These are phyloP conservation scores for Cadophora malorum DNA, from an alignment of 2,329 filamentous ascomycete genomes.

Conservation along the genomic window DNA sequence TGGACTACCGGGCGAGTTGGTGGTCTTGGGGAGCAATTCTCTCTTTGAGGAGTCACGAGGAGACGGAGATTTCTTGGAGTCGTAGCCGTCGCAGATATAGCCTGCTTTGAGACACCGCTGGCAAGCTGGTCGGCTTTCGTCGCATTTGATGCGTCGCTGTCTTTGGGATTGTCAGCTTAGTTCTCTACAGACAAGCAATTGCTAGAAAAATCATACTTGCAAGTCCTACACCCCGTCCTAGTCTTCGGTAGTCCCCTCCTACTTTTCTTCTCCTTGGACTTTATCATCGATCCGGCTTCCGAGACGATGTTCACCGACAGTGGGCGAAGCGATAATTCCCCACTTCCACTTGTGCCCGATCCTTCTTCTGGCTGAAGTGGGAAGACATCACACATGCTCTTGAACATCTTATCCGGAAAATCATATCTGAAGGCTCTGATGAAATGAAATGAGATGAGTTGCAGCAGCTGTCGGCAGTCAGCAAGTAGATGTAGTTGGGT, in stretches of 20 bases:
- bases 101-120: neutral
- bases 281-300: neutral
- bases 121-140: neutral
- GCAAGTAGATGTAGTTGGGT: slow-evolving; percentile 1
- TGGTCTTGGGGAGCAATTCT: neutral
- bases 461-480: neutral
- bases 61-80: neutral
- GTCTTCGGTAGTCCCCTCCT: neutral
- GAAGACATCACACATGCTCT: neutral
- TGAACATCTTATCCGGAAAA: neutral
- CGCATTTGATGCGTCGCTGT: slow-evolving; percentile 2
- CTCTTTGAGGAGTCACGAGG: neutral
- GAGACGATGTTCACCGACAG: neutral
- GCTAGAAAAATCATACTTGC: neutral
- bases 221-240: neutral
- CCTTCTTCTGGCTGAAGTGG: neutral
- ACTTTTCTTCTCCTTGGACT: neutral
- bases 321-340: neutral
- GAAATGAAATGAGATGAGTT: no score
- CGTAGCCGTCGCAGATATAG: neutral
- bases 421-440: neutral
- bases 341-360: neutral
- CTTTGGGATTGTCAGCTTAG: neutral
- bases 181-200: no score
- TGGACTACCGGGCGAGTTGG: neutral